These are phyloP conservation scores for Colletotrichum orchidophilum DNA, from an alignment of 2,329 filamentous ascomycete genomes.

Conservation along the genomic window DNA sequence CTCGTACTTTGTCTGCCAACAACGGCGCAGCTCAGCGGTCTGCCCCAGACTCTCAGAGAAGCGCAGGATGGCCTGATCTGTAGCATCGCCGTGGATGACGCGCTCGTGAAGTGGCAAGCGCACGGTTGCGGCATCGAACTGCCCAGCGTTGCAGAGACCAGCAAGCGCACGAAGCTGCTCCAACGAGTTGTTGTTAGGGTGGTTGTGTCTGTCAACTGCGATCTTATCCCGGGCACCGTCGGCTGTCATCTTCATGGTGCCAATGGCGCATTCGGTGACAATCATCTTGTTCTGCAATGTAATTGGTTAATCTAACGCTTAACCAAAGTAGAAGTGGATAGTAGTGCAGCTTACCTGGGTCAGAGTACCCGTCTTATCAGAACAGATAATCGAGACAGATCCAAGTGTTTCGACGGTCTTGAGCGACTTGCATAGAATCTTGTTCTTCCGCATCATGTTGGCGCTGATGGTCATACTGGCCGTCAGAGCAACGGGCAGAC, in stretches of 20 bases:
- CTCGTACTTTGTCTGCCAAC: conserved; percentile 74
- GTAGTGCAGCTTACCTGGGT: conserved; percentile 55
- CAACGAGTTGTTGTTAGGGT: conserved; percentile 53
- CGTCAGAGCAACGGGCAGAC: conserved; percentile 75
- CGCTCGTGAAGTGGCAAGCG: conserved; percentile 67
- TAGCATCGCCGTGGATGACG: conserved; percentile 78
- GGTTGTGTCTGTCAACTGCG: conserved; percentile 38
- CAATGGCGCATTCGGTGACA: conserved; percentile 74
- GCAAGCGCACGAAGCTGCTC: conserved; percentile 68
- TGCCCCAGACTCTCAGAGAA: conserved; percentile 73
- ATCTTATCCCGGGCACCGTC: conserved; percentile 59
- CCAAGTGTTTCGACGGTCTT: conserved; percentile 83
- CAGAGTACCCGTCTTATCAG: conserved; percentile 79
- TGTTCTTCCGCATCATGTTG: conserved; percentile 79
- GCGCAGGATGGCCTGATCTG: conserved; percentile 77
- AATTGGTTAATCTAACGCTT: conserved; percentile 5
- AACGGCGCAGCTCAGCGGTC: conserved; percentile 66
- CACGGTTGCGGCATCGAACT: conserved; percentile 74
- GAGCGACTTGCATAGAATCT: conserved; percentile 81
- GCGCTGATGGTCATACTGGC: conserved; percentile 79
- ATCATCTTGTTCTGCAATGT: conserved; percentile 71
- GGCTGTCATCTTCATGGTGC: conserved; percentile 56
- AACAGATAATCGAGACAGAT: conserved; percentile 77
- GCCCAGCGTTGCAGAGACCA: conserved; percentile 78
- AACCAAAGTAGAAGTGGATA: no score